Percentiles rank a stretch among this genome's conserved stretches.
phyloP scores from a whole-genome alignment of 495 filamentous ascomycete species.

The Evernia prunastri region DNA sequence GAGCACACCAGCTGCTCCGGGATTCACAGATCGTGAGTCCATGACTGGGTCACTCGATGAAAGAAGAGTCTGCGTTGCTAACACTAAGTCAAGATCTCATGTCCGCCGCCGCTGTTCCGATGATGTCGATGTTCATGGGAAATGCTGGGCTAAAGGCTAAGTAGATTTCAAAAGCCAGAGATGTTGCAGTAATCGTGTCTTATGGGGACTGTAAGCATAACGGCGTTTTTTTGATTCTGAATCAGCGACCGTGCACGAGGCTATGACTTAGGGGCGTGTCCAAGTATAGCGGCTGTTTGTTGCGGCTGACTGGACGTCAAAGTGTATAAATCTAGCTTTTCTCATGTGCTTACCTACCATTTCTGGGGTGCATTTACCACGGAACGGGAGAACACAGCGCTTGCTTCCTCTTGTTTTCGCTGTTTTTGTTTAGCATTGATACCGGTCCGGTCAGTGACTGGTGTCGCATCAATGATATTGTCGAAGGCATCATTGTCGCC shows the following conservation, averaged over 20 bases:
- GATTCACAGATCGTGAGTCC: constrained; percentile 7
- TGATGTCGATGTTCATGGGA: constrained; percentile 12
- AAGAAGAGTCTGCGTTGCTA: background rate
- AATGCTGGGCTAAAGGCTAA: background rate
- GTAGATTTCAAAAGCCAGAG: background rate
- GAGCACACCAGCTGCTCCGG: constrained; percentile 3
- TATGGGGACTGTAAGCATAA: no score
- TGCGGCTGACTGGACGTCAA: background rate
- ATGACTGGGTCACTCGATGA: background rate
- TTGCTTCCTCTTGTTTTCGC: constrained; percentile 38
- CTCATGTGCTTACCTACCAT: constrained; percentile 34
- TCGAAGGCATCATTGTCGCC: constrained; percentile 72
- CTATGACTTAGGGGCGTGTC: background rate
- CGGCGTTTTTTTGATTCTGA: background rate
- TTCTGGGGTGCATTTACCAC: constrained; percentile 55
- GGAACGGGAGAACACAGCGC: constrained; percentile 57
- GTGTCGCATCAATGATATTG: constrained; percentile 83
- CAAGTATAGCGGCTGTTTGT: background rate
- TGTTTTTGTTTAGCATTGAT: constrained; percentile 54
- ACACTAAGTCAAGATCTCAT: constrained; percentile 2
- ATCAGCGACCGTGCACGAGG: background rate
- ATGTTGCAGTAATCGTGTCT: background rate
- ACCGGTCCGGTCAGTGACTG: constrained; percentile 75
- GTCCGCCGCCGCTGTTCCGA: constrained; percentile 10
- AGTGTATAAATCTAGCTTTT: background rate